Evolutionary conservation across 192 early-diverging fungal genomes (phyloP).

Genomic region (Globomyces pollinis-pini): DNA sequence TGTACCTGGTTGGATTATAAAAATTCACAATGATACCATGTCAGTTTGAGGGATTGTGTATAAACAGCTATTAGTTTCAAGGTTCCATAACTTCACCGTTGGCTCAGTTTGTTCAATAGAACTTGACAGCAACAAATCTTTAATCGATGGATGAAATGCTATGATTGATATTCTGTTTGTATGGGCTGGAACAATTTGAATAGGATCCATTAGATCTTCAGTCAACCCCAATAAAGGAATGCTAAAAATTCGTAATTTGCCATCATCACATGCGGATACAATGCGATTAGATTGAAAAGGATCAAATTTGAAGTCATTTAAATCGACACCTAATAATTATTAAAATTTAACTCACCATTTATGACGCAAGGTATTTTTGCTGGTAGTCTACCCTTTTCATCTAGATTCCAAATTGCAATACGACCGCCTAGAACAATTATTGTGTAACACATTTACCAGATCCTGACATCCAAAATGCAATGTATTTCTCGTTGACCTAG

Average conservation of each 20-base stretch:
- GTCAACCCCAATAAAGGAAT: constrained; percentile 51
- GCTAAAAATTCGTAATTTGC: constrained; percentile 45
- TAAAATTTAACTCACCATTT: constrained; percentile 36
- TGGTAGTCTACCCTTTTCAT: constrained; percentile 59
- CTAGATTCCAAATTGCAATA: constrained; percentile 57
- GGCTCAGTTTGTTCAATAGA: constrained; percentile 49
- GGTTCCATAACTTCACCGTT: constrained; percentile 48
- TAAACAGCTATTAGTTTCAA: constrained; percentile 23
- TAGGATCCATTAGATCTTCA: constrained; percentile 40
- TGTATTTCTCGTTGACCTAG: constrained; percentile 46
- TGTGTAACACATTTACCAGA: no score
- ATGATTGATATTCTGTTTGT: constrained; percentile 47
- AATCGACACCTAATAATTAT: constrained; percentile 15
- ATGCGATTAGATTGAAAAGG: constrained; percentile 58
- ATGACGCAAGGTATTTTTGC: constrained; percentile 48
- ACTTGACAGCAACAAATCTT: constrained; percentile 49
- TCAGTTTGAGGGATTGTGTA: constrained; percentile 15
- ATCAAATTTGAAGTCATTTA: constrained; percentile 63
- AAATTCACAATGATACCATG: constrained; percentile 15
- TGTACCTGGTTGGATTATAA: neutral
- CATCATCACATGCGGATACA: constrained; percentile 58
- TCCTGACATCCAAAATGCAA: constrained; percentile 68
- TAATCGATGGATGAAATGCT: constrained; percentile 49
- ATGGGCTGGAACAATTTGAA: constrained; percentile 13
- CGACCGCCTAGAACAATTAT: no score